Base-by-base conservation (phyloP, 2,329 filamentous ascomycete species). In the Arthroderma sp. region DNA sequence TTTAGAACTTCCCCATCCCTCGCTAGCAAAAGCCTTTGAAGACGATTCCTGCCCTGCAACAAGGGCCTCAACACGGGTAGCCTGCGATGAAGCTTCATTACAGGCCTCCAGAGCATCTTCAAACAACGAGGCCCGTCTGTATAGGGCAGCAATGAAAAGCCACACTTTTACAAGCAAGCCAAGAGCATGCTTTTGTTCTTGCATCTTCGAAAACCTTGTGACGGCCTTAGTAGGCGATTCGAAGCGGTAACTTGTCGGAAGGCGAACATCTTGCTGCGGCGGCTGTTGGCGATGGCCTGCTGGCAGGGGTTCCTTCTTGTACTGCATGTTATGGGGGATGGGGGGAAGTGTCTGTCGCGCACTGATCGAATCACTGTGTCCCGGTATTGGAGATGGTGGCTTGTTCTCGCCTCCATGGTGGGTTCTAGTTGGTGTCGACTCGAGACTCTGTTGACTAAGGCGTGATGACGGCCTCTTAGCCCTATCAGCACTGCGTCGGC, bases 91-190 rank as follows among this genome's bases (percentile, higher is more conserved):
- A 1, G 89, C 91, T 68, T 96, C 91, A 7, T 78, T 73, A 29
- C 88, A 77, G 5, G 89, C 86, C 43, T 81, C 84, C 53, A 77
- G 77, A 8, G 84, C 80, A 59, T 96, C 89, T 15, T 88, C 81
- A 45, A 78, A 77, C 68, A 93, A 78, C 6, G 75, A 76, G 5
- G 89, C 85, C 43, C 86, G 77, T 29, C 86, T 78, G 59, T 96
- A 98, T 51, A 96, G 80, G 0, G 83, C 83, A 2, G 86, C 83
- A 49, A 95, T 86, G 58, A 91, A 82, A 6, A 95, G 71, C 91
- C 91, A 98, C 30, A 95, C 80, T 52, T 81, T 82, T 15, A 87
- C 69, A 10, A 98, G 63, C 7, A 80, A 58, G 4, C 69, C 69
- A 8, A 77, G 65, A 10, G 70, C 73, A 47, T 78, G 74, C 44